These are phyloP conservation scores for Tylopilus intermedius DNA, from an alignment of 768 basidiomycete genomes.

Conservation along the genomic window DNA sequence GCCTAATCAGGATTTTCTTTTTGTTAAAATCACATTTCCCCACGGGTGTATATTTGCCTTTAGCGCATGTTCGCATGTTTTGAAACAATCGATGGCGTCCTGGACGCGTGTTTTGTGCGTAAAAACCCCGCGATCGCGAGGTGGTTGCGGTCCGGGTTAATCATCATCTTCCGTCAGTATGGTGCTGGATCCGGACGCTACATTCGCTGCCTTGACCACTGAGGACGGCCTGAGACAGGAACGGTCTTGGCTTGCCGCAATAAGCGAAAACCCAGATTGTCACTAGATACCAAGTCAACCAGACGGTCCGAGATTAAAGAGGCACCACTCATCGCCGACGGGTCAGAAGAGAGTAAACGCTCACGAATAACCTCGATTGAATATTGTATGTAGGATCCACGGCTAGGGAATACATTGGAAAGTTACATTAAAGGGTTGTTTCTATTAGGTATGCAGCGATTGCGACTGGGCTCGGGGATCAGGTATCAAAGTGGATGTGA, in stretches of 20 bases:
- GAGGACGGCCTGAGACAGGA: neutral
- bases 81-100: too few relatives aligned
- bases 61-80: too few relatives aligned
- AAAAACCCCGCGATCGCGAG: too few relatives aligned
- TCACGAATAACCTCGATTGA: constrained; percentile 15
- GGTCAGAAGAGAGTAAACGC: neutral
- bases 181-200: neutral
- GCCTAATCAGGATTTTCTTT: too few relatives aligned
- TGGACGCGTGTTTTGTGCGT: too few relatives aligned
- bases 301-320: neutral
- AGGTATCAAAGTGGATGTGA: constrained; percentile 23
- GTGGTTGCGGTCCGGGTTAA: too few relatives aligned
- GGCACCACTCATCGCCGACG: too few relatives aligned
- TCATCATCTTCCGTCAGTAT: too few relatives aligned
- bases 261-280: neutral
- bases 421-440: constrained; percentile 21
- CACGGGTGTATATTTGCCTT: too few relatives aligned
- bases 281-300: neutral
- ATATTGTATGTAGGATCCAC: constrained; percentile 20
- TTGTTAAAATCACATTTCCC: too few relatives aligned
- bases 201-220: neutral
- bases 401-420: constrained; percentile 24
- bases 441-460: constrained; percentile 27
- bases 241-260: neutral
- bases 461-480: constrained; percentile 13